phyloP scores from a whole-genome alignment of 257 asterid species.

The Ocimum tenuiflorum region DNA sequence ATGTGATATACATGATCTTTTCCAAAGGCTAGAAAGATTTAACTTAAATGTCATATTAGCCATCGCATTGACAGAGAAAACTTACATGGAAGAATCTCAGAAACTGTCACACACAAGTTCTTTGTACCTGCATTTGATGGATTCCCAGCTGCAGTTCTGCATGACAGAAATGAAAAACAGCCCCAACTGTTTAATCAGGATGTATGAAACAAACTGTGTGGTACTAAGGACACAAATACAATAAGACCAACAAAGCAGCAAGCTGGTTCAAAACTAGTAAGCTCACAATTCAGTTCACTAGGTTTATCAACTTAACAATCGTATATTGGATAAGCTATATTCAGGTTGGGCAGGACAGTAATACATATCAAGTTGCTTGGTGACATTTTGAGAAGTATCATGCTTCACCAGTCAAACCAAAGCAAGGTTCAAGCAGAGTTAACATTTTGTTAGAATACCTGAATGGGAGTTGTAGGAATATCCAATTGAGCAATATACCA shows the following conservation, averaged over 20 bases:
- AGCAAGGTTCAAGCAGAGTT: conserved; percentile 9
- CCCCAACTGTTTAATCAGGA: conserved; percentile 17
- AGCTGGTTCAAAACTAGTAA: not conserved
- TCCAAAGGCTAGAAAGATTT: not conserved
- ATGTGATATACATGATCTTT: not conserved
- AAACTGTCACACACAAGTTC: conserved; percentile 29
- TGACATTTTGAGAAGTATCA: not conserved
- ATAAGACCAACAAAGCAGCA: conserved; percentile 13
- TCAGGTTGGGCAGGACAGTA: not conserved
- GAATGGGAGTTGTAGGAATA: not conserved
- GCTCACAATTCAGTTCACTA: conserved; percentile 3
- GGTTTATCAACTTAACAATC: conserved; percentile 8
- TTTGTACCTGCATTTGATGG: conserved; percentile 35
- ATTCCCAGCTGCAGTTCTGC: conserved; percentile 47
- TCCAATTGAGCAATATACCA: not conserved
- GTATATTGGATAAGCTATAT: not conserved
- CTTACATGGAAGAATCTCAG: conserved; percentile 42
- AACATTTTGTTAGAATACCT: not conserved
- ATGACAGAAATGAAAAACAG: conserved; percentile 20
- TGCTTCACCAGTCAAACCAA: conserved; percentile 1
- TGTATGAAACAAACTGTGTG: conserved; percentile 2
- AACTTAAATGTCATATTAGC: conserved; percentile 3
- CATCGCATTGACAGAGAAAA: conserved; percentile 22
- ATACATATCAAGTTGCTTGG: conserved; percentile 9
- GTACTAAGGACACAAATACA: not conserved